Base-by-base conservation (phyloP, 176 grass and related monocot genomes). In the Oryza punctata region DNA sequence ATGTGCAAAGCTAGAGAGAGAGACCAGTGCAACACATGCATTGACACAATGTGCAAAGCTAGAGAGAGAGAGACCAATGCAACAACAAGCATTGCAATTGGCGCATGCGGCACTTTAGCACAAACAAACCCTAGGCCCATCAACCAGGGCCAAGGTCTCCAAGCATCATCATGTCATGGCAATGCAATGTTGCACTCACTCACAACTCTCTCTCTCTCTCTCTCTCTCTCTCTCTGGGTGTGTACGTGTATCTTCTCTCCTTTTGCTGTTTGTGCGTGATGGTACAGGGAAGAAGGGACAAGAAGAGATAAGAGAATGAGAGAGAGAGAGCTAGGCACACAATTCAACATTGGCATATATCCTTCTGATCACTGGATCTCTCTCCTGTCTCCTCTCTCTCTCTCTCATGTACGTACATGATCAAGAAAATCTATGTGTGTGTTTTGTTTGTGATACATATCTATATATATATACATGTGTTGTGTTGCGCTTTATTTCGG, bases 21-120 rank as follows among this genome's bases (percentile, higher is more conserved):
- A 37, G 35, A 37, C n/a, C n/a, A n/a, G n/a, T n/a, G n/a, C n/a
- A n/a, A n/a, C 75, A 77, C 75, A 63, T 63, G 75, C 54, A 77
- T 18, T 35, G 15, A 26, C 50, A 41, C 28, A 10, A 24, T 47
- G 2, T 61, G 57, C 57, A 61, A 61, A 57, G 52, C 52, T 24
- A 61, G 21, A 16, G 26, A 40, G 67, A 38, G 37, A 38, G 37
- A 38, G 6, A 10, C 16, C 66, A 69, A 6, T 38, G 66, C 66
- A 69, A 38, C 40, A 41, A 25, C 66, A 69, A 7, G 43, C 40
- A 76, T n/a, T 21, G 52, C 19, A 19, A n/a, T 57, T 54, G 49
- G 52, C 19, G 16, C 50, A 60, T 32, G 18, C 18, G 52, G 19
- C 30, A 16, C 27, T 61, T 76, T 76, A 37, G 28, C 57, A 23